A percentile compares a stretch with the other conserved stretches of the same genome.
Evolutionary conservation across 139 green algal genomes (phyloP).

Genomic region (Auxenochlorella pyrenoidosa): DNA sequence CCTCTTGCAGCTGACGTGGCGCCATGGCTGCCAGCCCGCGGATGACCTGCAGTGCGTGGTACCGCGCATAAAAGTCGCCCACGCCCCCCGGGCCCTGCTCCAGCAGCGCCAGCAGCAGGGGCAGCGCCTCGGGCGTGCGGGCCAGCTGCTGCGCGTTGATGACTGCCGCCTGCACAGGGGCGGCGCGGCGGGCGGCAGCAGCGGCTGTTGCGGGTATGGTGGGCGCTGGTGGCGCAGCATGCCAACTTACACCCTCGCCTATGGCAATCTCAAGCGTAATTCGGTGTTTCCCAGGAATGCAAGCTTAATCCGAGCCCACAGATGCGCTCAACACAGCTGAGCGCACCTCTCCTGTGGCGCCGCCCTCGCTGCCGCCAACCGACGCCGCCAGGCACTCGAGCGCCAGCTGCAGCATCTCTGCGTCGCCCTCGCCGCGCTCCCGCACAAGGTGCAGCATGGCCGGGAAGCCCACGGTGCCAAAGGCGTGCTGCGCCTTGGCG

Average conservation of each 20-base stretch:
- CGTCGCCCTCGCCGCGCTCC: slow-evolving; percentile 84
- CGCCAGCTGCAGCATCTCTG: slow-evolving; percentile 77
- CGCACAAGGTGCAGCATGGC: slow-evolving; percentile 72
- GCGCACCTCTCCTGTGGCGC: neutral
- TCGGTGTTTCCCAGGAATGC: neutral
- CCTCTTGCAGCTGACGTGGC: slow-evolving; percentile 3
- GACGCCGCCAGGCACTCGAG: slow-evolving; percentile 80
- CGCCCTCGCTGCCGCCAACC: neutral
- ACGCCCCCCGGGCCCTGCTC: slow-evolving; percentile 69
- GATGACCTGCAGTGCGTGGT: slow-evolving; percentile 88
- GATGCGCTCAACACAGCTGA: neutral
- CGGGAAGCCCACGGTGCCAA: slow-evolving; percentile 83
- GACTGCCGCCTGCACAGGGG: slow-evolving; percentile 30
- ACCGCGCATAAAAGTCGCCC: slow-evolving; percentile 90
- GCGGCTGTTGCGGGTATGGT: neutral
- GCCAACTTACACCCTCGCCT: neutral
- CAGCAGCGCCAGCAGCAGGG: slow-evolving; percentile 80
- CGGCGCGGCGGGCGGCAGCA: neutral
- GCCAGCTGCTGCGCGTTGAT: slow-evolving; percentile 88
- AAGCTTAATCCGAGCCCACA: too few species aligned
- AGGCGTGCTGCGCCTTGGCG: slow-evolving; percentile 62
- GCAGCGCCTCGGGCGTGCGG: slow-evolving; percentile 63
- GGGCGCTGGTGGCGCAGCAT: too few species aligned
- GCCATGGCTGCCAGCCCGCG: slow-evolving; percentile 62
- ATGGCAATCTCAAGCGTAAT: neutral